phyloP scores from a whole-genome alignment of 1,284 basidiomycete species.

The Puccinia triticina region DNA sequence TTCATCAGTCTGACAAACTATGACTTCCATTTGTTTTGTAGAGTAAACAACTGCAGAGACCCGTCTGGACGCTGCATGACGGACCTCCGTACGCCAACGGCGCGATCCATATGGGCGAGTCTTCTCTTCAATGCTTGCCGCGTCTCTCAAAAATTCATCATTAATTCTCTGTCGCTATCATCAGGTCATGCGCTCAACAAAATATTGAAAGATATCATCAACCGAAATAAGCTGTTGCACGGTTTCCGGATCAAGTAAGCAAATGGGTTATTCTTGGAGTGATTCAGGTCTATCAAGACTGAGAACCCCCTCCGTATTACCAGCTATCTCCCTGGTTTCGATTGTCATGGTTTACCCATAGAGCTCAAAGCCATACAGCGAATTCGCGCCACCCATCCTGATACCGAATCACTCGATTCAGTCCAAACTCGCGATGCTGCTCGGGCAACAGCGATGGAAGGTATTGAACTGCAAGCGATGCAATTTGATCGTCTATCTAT shows the following conservation, averaged over 20 bases:
- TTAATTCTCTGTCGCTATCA: neutral
- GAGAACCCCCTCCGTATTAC: constrained; percentile 14
- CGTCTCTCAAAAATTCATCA: neutral
- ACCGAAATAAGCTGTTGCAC: constrained; percentile 79
- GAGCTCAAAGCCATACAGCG: constrained; percentile 82
- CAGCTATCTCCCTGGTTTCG: constrained; percentile 95
- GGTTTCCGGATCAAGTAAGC: constrained; percentile 78
- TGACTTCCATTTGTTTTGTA: neutral
- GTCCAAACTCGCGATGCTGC: constrained; percentile 74
- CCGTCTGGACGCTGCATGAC: constrained; percentile 85
- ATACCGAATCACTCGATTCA: constrained; percentile 63
- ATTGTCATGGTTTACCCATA: constrained; percentile 96
- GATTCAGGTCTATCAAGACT: neutral
- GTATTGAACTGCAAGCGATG: constrained; percentile 75
- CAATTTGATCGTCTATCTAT: constrained; percentile 84
- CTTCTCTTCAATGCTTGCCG: neutral
- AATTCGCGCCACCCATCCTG: constrained; percentile 65
- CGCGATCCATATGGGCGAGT: constrained; percentile 83
- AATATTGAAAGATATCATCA: constrained; percentile 93
- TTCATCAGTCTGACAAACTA: neutral
- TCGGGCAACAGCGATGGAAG: constrained; percentile 72
- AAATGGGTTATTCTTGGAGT: neutral
- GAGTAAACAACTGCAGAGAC: constrained; percentile 65
- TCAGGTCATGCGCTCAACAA: constrained; percentile 95
- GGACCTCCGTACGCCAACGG: constrained; percentile 99